phyloP scores from a whole-genome alignment of 768 basidiomycete species.

The Flagelloscypha sp. region DNA sequence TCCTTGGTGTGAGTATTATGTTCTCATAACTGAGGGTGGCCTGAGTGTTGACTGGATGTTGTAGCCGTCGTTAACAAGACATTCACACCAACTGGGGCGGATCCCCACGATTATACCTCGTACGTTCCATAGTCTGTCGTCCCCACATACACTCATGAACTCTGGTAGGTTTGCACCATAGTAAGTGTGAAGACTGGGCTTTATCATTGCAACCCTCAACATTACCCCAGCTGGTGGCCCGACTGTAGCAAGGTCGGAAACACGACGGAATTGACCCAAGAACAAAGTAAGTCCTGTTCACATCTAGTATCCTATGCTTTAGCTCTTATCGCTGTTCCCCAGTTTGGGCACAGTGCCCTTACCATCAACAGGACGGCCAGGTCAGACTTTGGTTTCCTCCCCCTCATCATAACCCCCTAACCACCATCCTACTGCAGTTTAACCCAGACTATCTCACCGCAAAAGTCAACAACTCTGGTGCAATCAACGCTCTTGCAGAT shows the following conservation, averaged over 20 bases:
- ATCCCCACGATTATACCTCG: constrained; percentile 58
- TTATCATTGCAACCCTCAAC: constrained; percentile 2
- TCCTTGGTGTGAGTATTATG: constrained; percentile 57
- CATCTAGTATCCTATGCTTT: not conserved
- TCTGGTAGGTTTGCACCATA: constrained; percentile 28
- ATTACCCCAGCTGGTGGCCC: constrained; percentile 45
- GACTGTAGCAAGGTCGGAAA: constrained; percentile 52
- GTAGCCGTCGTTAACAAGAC: constrained; percentile 23
- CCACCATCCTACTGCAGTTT: no score
- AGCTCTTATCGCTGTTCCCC: constrained; percentile 8
- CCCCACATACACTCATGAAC: constrained; percentile 20
- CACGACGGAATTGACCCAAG: constrained; percentile 43
- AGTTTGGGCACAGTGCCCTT: constrained; percentile 56
- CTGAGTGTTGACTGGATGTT: no score
- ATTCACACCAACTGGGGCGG: constrained; percentile 39
- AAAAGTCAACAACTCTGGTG: constrained; percentile 45
- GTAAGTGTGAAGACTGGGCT: constrained; percentile 17
- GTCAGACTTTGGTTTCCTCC: no score
- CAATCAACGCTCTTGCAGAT: constrained; percentile 48
- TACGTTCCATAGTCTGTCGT: constrained; percentile 58
- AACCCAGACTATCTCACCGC: constrained; percentile 62
- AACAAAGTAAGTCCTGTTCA: constrained; percentile 45
- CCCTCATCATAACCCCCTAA: no score
- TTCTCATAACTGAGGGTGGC: no score
- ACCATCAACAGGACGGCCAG: constrained; percentile 46